Evolutionary conservation across 352 stramenopile genomes (phyloP).

Genomic region (Chrysophaeum taylorii): DNA sequence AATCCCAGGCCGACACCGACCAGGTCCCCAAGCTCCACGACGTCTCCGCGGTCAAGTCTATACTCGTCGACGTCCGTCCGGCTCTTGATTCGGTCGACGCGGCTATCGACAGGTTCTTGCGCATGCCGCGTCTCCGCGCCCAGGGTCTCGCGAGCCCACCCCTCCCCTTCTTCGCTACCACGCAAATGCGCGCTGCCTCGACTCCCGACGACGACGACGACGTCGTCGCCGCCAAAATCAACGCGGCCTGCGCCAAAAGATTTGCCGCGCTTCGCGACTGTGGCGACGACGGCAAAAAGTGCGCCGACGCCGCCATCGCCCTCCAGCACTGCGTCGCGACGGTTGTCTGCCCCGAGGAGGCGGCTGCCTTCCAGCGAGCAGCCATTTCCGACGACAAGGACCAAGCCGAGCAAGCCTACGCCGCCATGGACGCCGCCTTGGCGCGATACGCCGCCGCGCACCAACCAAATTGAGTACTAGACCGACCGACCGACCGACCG

Average conservation of each 20-base stretch:
- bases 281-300: background rate
- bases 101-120: background rate
- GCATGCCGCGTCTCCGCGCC: background rate
- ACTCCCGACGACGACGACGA: background rate
- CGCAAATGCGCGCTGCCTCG: background rate
- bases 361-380: background rate
- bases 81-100: constrained; percentile 59
- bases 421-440: background rate
- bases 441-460: no score
- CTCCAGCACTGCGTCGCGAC: constrained; percentile 15
- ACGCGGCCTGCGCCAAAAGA: background rate
- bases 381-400: background rate
- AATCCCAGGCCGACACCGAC: constrained; percentile 40
- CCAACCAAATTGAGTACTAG: no score
- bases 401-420: background rate
- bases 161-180: background rate
- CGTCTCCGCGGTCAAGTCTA: constrained; percentile 51
- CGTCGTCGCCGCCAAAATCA: background rate
- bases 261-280: background rate
- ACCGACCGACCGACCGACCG: no score
- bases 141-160: background rate
- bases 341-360: constrained; percentile 2
- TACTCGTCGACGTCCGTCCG: constrained; percentile 90
- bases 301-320: constrained; percentile 2
- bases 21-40: constrained; percentile 39